Base-by-base conservation (phyloP, 495 filamentous ascomycete species). In the Hypoxylon fragiforme region DNA sequence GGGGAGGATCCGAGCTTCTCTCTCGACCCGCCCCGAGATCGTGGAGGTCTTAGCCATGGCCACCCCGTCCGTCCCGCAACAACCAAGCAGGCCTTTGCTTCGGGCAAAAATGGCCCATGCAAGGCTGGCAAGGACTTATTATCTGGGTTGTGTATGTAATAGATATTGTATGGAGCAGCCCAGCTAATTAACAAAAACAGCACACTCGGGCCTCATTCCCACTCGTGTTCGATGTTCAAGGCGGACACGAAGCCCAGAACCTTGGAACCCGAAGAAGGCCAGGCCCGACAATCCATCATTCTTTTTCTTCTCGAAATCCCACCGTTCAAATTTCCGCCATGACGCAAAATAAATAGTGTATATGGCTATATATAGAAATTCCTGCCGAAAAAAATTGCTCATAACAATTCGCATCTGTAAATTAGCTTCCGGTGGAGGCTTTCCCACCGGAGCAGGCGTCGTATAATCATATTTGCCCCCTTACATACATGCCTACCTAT, bases 271-370 rank as follows among this genome's bases (percentile, higher is more conserved):
- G n/a, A n/a, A n/a, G n/a, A n/a, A n/a, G n/a, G n/a, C n/a, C n/a
- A n/a, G n/a, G n/a, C n/a, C n/a, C n/a, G n/a, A n/a, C n/a, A n/a
- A n/a, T n/a, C n/a, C n/a, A n/a, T n/a, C n/a, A n/a, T n/a, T n/a
- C n/a, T n/a, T n/a, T n/a, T n/a, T n/a, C n/a, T n/a, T n/a, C n/a
- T n/a, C n/a, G n/a, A n/a, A n/a, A n/a, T n/a, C n/a, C n/a, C n/a
- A n/a, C n/a, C n/a, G n/a, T n/a, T n/a, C n/a, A n/a, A n/a, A n/a
- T n/a, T n/a, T n/a, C n/a, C n/a, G n/a, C 30, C 13, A 49, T 44
- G 43, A 59, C 43, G 55, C 48, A 59, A 43, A 28, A 37, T 31
- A n/a, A n/a, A n/a, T n/a, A n/a, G n/a, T 35, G 42, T 46, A 37
- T 20, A 24, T 12, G 37, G 35, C 28, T n/a, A n/a, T n/a, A n/a